Evolutionary conservation across 345 rosid genomes (phyloP).

Genomic region (Sapria himalayana): DNA sequence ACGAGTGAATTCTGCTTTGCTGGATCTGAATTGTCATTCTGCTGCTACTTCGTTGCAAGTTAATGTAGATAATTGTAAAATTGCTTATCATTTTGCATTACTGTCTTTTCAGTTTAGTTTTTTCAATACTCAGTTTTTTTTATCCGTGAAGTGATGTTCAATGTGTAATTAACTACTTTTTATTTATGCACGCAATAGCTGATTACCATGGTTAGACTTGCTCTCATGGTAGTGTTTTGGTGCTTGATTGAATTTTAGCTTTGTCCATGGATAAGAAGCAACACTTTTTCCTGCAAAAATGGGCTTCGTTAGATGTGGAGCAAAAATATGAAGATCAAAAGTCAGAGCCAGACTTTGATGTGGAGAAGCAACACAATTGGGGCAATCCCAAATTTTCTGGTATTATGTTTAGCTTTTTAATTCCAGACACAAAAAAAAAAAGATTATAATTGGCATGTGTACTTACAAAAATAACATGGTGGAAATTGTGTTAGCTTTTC

Average conservation of each 20-base stretch:
- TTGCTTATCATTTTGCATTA: constrained; percentile 1
- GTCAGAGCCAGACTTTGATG: constrained; percentile 11
- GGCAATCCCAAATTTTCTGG: constrained; percentile 28
- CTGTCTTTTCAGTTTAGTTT: neutral
- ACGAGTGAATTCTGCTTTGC: constrained; percentile 47
- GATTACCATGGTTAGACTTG: no score
- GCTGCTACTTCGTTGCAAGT: constrained; percentile 55
- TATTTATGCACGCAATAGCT: no score
- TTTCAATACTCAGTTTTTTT: no score
- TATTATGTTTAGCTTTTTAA: no score
- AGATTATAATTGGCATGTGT: no score
- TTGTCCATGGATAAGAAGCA: constrained; percentile 25
- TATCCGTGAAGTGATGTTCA: no score
- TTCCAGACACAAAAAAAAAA: no score
- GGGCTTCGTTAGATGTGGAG: constrained; percentile 32
- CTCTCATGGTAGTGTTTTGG: neutral
- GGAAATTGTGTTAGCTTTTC: no score
- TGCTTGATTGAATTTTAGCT: constrained; percentile 13
- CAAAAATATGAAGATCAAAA: constrained; percentile 13
- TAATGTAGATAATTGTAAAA: constrained; percentile 18
- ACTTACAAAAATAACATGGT: no score
- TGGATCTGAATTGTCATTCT: constrained; percentile 52
- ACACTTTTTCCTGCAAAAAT: constrained; percentile 38
- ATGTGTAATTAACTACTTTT: no score
- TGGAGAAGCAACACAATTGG: constrained; percentile 26